Percentiles rank a stretch among this genome's conserved stretches.
These are phyloP conservation scores for Oryza glaberrima DNA, from an alignment of 176 grass and related monocot genomes.

Conservation along the genomic window DNA sequence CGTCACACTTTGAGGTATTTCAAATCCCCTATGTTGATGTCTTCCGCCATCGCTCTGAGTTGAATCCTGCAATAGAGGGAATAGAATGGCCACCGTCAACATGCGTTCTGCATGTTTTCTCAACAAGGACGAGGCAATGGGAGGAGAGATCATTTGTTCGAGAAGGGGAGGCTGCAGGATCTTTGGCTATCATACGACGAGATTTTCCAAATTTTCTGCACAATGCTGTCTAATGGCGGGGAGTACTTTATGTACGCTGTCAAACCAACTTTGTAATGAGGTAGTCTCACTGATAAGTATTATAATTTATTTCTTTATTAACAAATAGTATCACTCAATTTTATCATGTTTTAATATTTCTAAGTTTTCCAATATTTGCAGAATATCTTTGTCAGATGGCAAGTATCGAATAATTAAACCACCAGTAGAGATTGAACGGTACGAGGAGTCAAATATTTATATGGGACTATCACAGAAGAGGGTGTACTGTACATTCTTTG, in stretches of 20 bases:
- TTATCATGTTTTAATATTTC: not conserved
- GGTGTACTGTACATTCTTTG: no score
- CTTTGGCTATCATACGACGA: not conserved
- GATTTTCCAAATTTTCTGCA: not conserved
- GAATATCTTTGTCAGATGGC: not conserved
- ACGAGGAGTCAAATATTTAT: no score
- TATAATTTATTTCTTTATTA: not conserved
- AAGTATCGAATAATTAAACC: not conserved
- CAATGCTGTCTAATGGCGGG: not conserved
- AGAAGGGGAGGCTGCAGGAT: constrained; percentile 11
- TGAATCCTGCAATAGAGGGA: not conserved
- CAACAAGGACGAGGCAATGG: not conserved
- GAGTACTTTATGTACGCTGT: not conserved
- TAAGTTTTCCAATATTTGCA: not conserved
- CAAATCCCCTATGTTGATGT: no score
- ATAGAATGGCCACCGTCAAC: not conserved
- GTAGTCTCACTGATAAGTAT: no score
- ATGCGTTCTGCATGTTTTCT: not conserved
- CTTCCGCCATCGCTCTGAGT: no score
- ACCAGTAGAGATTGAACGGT: not conserved
- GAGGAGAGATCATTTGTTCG: not conserved
- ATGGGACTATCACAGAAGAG: no score
- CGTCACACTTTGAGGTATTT: no score
- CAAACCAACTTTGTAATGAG: not conserved
- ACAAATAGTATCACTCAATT: not conserved